Base-by-base conservation (phyloP, 768 basidiomycete species). In the Atractiella rhizophila region DNA sequence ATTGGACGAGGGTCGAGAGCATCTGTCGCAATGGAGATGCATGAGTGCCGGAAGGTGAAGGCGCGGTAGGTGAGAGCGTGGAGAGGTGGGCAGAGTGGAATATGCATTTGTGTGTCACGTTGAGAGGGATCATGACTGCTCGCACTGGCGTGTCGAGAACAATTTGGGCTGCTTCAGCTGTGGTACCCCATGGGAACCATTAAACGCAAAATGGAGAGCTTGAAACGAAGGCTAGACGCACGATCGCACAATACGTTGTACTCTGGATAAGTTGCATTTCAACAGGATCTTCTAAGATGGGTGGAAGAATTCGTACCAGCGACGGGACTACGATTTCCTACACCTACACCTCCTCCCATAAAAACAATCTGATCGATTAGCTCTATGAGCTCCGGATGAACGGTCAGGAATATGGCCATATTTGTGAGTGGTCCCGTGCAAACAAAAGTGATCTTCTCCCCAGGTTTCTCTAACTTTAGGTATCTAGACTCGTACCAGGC, bases 291-390 rank as follows among this genome's bases (percentile, higher is more conserved):
- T 27, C 35, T 20, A 31, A 9, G 4, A 19, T 3, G n/a, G 7
- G 21, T 16, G 19, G n/a, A 9, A 4, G 12, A 16, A 39, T 28
- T 45, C 59, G 33, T 42, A 71, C 72, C 71, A 51, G 78, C 79
- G 10, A 70, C 73, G 12, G 80, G 63, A 7, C 76, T 73, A 25
- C 74, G 64, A 52, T 85, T 86, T 0, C 82, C 81, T 19, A 78
- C 54, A 8, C 81, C 81, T 23, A 80, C 72, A 2, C 71, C 80
- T n/a, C 82, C 82, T 10, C 82, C 82, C 82, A 88, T 86, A 52
- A 81, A 76, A 6, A 79, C 74, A 46, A 79, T 66, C 45, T 76
- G 68, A 44, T 73, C 70, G 5, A 80, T 59, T 9, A 63, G 71
- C 3, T 61, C 60, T 16, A 68, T 46, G 3, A 73, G 58, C 23